These are phyloP conservation scores for Alternaria atra DNA, from an alignment of 2,329 filamentous ascomycete species.

Conservation along the genomic window DNA sequence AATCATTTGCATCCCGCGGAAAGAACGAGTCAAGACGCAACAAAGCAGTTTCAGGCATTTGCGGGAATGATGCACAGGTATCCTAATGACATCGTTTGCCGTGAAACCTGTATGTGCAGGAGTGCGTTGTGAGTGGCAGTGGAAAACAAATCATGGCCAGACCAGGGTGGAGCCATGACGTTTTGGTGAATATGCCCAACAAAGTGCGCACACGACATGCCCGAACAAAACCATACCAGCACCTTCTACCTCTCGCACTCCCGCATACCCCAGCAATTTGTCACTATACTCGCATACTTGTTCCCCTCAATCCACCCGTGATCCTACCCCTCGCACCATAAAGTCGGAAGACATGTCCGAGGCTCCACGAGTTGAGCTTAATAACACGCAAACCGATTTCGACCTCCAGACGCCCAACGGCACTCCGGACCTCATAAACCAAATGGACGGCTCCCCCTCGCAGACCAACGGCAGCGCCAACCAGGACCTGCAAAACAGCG, in stretches of 20 bases:
- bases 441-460: constrained; percentile 26
- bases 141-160: constrained; percentile 18
- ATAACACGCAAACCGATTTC: constrained; percentile 37
- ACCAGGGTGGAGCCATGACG: constrained; percentile 19
- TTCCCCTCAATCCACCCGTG: constrained; percentile 2
- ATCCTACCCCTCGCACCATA: constrained; percentile 3
- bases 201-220: constrained; percentile 31
- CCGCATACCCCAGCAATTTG: constrained; percentile 5
- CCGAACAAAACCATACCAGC: constrained; percentile 16
- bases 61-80: constrained; percentile 2
- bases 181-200: constrained; percentile 18
- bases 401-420: constrained; percentile 38
- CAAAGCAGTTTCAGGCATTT: not conserved
- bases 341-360: constrained; percentile 37
- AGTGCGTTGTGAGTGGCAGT: constrained; percentile 12
- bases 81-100: constrained; percentile 23
- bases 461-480: constrained; percentile 34
- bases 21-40: constrained; percentile 3
- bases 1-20: not conserved
- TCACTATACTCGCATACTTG: not conserved
- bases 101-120: constrained; percentile 23
- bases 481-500: constrained; percentile 30
- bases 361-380: constrained; percentile 44
- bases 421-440: constrained; percentile 25
- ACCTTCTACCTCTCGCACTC: constrained; percentile 3